Evolutionary conservation across 108 stramenopile species (phyloP), one percentile per base, ranked within the genome.

Genomic region (Cyclotella baltica): DNA sequence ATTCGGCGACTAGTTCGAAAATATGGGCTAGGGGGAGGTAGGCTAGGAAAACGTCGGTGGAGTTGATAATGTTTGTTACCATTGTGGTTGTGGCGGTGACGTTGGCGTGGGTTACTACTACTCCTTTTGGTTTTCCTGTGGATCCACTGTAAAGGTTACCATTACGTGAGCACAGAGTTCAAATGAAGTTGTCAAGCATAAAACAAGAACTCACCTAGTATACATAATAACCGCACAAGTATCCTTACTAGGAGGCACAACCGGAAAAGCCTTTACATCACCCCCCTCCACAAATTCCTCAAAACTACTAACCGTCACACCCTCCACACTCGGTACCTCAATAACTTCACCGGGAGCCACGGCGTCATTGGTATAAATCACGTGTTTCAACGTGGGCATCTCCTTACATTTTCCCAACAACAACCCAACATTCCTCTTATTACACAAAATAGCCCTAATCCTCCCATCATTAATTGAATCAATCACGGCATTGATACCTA

Each of bases 201-300:
- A 55, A 53, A 35, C 35, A 48, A 16, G 18, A 29, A 68, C 70
- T 98, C 95, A 65, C 96, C 95, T 50, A 4, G 98, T 99, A 88
- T 97, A 99, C 95, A 99, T 97, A 77, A 99, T 91, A 6, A 98
- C 94, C 56, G 97, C 97, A 61, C 83, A 82, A 35, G 94, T 87
- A 51, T 94, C 91, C 31, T 90, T 74, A 34, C 77, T 83, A 33
- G 96, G 96, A 56, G 93, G 90, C 43, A 87, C 77, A 2, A 81
- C 77, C 30, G 92, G 87, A 71, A 86, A 94, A 37, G 89, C 86
- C 23, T 70, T 75, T 30, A 79, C 79, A 83, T 92, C 90, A 30
- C 93, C 96, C 16, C 81, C 78, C 25, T 69, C 82, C 56, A 89
- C 77, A 88, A 96, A 94, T 13, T 96, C 91, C 22, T 92, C 88